phyloP scores from a whole-genome alignment of 2,329 filamentous ascomycete genomes.

The Xylaria multiplex region DNA sequence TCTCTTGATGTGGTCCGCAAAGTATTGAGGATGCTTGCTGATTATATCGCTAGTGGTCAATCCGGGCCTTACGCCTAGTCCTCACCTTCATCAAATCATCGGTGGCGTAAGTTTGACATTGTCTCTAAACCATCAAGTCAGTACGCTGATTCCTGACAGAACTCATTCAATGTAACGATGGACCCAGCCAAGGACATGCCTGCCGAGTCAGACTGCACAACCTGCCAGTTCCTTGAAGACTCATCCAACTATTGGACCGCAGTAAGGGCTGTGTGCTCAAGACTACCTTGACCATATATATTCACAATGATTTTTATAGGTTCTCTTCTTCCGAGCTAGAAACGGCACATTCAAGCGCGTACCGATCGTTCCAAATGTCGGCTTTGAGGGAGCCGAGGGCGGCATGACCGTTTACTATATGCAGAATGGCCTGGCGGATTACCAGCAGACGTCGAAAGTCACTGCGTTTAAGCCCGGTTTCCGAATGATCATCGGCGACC shows the following conservation, averaged over 20 bases:
- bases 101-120: constrained; percentile 41
- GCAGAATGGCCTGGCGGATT: constrained; percentile 47
- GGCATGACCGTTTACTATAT: constrained; percentile 59
- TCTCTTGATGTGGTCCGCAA: background rate
- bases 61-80: constrained; percentile 44
- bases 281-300: too few relatives aligned
- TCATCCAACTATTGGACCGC: constrained; percentile 48
- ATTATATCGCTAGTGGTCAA: constrained; percentile 39
- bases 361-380: constrained; percentile 43
- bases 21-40: background rate
- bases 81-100: constrained; percentile 49
- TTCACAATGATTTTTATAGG: too few relatives aligned
- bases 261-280: background rate
- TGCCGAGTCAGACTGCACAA: constrained; percentile 45
- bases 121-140: background rate
- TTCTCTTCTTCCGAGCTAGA: constrained; percentile 44
- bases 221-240: constrained; percentile 45
- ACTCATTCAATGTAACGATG: constrained; percentile 47
- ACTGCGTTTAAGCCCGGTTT: constrained; percentile 59
- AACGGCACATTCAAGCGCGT: constrained; percentile 48
- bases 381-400: constrained; percentile 49
- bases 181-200: constrained; percentile 45
- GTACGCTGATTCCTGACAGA: constrained; percentile 30
- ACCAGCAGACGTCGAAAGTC: constrained; percentile 52
- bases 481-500: constrained; percentile 57